These are phyloP conservation scores for Cercospora janseana DNA, from an alignment of 2,329 filamentous ascomycete genomes.

Conservation along the genomic window DNA sequence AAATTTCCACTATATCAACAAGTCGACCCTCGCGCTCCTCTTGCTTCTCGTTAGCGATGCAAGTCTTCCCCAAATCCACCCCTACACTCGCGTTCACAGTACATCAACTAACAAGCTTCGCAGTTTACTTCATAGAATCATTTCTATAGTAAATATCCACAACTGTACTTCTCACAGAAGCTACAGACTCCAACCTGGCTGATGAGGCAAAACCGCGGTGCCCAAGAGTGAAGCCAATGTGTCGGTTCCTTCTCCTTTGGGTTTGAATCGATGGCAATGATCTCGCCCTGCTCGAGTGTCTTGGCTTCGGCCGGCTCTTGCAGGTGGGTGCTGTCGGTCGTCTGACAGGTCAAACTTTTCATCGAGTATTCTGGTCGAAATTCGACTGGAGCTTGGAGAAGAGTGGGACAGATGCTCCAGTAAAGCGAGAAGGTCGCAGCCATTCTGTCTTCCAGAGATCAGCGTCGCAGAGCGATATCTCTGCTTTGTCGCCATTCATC, in stretches of 20 bases:
- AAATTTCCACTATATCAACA: slow-evolving; percentile 1
- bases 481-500: too few species aligned
- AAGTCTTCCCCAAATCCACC: slow-evolving; percentile 9
- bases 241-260: slow-evolving; percentile 23
- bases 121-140: slow-evolving; percentile 65
- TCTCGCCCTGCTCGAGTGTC: slow-evolving; percentile 35
- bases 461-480: too few species aligned
- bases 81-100: slow-evolving; percentile 11
- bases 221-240: slow-evolving; percentile 38
- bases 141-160: slow-evolving; percentile 96
- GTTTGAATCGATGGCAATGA: slow-evolving; percentile 38
- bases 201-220: slow-evolving; percentile 37
- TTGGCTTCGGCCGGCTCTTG: slow-evolving; percentile 36
- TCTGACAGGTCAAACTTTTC: slow-evolving; percentile 38
- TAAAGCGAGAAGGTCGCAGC: too few species aligned
- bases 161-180: slow-evolving; percentile 90
- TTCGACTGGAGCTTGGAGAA: slow-evolving; percentile 27
- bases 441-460: too few species aligned
- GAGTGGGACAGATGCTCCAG: too few species aligned
- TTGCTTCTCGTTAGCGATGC: slow-evolving; percentile 12
- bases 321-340: slow-evolving; percentile 36
- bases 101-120: slow-evolving; percentile 11
- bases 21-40: slow-evolving; percentile 5
- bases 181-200: slow-evolving; percentile 51
- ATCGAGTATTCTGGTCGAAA: slow-evolving; percentile 31